phyloP scores from a whole-genome alignment of 176 grass and related monocot species.

The Oryza australiensis region DNA sequence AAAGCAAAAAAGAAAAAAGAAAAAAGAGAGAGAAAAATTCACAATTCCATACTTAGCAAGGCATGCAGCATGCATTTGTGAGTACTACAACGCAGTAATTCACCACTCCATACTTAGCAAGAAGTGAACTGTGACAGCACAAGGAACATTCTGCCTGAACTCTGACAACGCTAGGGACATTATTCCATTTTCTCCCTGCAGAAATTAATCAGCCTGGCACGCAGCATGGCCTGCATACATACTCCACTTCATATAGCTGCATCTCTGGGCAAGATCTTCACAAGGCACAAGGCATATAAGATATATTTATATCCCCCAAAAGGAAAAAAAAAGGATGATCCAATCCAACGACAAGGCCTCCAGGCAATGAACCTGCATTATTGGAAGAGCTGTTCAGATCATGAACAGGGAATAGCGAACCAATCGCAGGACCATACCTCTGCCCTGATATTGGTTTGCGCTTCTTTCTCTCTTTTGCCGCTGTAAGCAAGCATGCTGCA shows the following conservation, averaged over 20 bases:
- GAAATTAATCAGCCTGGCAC: neutral
- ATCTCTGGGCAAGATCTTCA: slow-evolving; percentile 4
- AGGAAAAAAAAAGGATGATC: neutral
- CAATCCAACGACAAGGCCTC: slow-evolving; percentile 20
- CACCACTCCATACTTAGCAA: no score
- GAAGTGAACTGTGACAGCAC: neutral
- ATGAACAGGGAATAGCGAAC: slow-evolving; percentile 17
- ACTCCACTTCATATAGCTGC: neutral
- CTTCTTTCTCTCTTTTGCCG: slow-evolving; percentile 31
- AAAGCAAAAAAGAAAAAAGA: no score
- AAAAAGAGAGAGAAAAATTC: no score
- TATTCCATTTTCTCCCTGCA: neutral
- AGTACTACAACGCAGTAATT: no score
- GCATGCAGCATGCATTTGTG: no score
- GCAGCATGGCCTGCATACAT: neutral
- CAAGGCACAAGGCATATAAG: neutral
- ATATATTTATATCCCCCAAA: neutral
- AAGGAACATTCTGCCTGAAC: neutral
- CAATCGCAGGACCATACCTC: slow-evolving; percentile 29
- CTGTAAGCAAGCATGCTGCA: slow-evolving; percentile 12
- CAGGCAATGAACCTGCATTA: slow-evolving; percentile 18
- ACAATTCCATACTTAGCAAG: no score
- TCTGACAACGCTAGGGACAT: slow-evolving; percentile 19
- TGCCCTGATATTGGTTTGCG: neutral
- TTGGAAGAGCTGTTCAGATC: slow-evolving; percentile 9